Evolutionary conservation across 352 stramenopile species (phyloP), one percentile per base, ranked within the genome.

Genomic region (Phytophthora lateralis): DNA sequence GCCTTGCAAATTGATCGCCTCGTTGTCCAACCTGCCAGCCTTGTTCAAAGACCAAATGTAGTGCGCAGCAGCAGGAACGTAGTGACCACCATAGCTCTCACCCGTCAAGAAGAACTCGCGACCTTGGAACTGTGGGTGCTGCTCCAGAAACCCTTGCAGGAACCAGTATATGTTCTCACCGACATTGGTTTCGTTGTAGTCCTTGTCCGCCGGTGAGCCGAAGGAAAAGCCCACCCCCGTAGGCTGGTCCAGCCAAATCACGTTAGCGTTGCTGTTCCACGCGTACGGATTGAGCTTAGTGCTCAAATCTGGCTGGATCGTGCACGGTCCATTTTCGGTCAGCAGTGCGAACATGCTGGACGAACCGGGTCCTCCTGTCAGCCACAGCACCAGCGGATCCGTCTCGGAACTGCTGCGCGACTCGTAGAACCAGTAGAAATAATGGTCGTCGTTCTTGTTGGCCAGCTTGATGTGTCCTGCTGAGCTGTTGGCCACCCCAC

Each of bases 351-450:
- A 52, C 34, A 82, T 48, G 59, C 72, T 82, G 2, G 75, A 86
- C 4, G 64, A 64, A 8, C 78, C 78, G 4, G 80, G 78, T 7
- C 79, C 79, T 9, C 79, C 77, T 0, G 70, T 86, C 38, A 89
- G 60, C 79, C 79, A 89, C 17, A 89, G 45, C 20, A 88, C 63
- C 3, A 85, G 45, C 4, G 75, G 79, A 20, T 86, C 79, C 14
- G 59, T 80, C n/a, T 62, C 63, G 10, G 79, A 63, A 37, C 71
- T 73, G 75, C 79, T 9, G 41, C 75, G 9, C 24, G 80, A 76
- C 55, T 87, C 71, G 27, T 82, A 80, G 46, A 74, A 84, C 76
- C 78, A 90, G 60, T 89, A 88, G 46, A 90, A 90, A 63, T 88
- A 89, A 47, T 85, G 48, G 30, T 81, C 76, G 45, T 88, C 78